These are phyloP conservation scores for Arthrobotrys megalospora DNA, from an alignment of 2,329 filamentous ascomycete species.

Conservation along the genomic window DNA sequence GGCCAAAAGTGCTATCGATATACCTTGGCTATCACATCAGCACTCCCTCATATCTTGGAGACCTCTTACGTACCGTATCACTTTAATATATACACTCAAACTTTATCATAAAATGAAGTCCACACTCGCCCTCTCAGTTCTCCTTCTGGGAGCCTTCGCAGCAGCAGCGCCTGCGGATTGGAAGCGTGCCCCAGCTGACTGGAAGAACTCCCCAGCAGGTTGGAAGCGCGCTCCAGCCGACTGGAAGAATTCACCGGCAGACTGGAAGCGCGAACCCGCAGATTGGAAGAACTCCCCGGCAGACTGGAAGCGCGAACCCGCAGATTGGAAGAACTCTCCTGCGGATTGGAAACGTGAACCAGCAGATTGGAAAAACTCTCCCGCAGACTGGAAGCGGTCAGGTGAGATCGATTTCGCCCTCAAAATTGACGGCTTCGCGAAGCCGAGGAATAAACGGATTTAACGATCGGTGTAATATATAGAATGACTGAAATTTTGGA, in stretches of 20 bases:
- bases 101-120: neutral
- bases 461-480: neutral
- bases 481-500: conserved; percentile 3
- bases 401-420: conserved; percentile 4
- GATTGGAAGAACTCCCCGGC: neutral
- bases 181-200: neutral
- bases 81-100: too few species aligned
- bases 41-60: too few species aligned
- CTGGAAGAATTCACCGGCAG: too few species aligned
- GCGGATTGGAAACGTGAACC: neutral
- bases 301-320: neutral
- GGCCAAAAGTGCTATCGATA: too few species aligned
- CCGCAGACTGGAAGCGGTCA: conserved; percentile 8
- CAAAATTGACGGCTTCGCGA: neutral
- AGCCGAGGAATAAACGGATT: neutral
- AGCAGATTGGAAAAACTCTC: neutral
- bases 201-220: too few species aligned
- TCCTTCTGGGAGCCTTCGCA: neutral
- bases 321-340: neutral
- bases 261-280: neutral
- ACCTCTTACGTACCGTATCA: too few species aligned
- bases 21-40: too few species aligned
- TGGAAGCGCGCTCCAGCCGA: neutral
- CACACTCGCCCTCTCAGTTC: neutral
- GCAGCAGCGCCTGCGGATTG: neutral